Conservation (phyloP, 352 stramenopile genomes). For the Phytophthora multivora region DNA sequence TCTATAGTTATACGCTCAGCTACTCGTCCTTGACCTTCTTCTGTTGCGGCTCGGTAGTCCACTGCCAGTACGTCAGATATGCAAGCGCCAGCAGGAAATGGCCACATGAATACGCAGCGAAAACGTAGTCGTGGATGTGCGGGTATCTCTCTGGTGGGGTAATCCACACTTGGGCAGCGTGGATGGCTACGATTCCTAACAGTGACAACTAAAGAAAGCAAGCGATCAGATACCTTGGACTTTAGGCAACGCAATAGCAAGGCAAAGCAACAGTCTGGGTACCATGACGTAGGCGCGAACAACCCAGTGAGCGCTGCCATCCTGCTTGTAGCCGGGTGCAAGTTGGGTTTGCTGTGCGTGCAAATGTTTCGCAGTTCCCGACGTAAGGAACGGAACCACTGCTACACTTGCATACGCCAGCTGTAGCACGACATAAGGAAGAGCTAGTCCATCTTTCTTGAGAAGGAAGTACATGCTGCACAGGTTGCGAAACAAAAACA, state of each 20-base stretch:
- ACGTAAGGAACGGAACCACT: constrained; percentile 48
- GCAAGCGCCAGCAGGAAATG: constrained; percentile 75
- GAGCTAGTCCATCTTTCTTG: constrained; percentile 74
- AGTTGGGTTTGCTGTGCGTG: constrained; percentile 19
- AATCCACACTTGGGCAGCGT: constrained; percentile 56
- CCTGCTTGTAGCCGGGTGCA: constrained; percentile 44
- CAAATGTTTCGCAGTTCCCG: constrained; percentile 31
- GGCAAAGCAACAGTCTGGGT: constrained; percentile 3
- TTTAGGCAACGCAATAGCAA: background rate
- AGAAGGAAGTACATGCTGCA: constrained; percentile 87
- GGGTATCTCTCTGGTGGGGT: constrained; percentile 61
- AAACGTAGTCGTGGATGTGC: constrained; percentile 88
- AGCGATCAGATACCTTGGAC: constrained; percentile 8
- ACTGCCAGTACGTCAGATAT: constrained; percentile 89
- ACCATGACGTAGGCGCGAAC: constrained; percentile 59
- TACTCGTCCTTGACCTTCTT: constrained; percentile 52
- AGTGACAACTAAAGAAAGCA: constrained; percentile 53
- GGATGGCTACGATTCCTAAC: constrained; percentile 54
- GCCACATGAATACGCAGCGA: constrained; percentile 78
- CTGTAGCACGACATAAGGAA: constrained; percentile 77
- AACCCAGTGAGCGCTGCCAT: constrained; percentile 40
- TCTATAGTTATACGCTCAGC: constrained; percentile 5
- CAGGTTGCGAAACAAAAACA: background rate
- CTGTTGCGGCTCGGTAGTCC: constrained; percentile 41
- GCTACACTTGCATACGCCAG: constrained; percentile 51